Conservation (phyloP, 495 filamentous ascomycete species). For the Neurospora africana region DNA sequence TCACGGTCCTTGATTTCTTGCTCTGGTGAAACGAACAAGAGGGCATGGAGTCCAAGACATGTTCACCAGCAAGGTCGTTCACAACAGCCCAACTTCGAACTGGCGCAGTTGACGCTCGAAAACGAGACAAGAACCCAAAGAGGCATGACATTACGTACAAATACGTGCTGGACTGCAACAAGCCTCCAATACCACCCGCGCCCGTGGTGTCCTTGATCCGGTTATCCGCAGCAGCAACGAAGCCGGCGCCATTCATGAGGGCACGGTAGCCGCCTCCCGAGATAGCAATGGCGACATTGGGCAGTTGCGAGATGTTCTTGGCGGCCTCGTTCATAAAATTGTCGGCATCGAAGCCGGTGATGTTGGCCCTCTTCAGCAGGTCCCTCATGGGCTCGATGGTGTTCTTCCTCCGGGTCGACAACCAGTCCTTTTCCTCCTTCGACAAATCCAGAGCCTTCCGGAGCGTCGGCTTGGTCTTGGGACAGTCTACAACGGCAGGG, state of each 20-base stretch:
- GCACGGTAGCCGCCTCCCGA: constrained; percentile 76
- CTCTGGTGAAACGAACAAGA: not conserved
- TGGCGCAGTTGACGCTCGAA: not conserved
- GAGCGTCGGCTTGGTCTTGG: constrained; percentile 34
- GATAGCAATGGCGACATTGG: constrained; percentile 55
- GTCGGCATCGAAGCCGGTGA: constrained; percentile 64
- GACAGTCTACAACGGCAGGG: constrained; percentile 42
- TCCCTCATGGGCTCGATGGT: constrained; percentile 60
- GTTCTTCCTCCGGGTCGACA: constrained; percentile 37
- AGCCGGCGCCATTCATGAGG: constrained; percentile 80
- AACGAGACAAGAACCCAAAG: not conserved
- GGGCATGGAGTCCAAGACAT: not conserved
- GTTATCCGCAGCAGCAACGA: constrained; percentile 72
- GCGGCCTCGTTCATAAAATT: constrained; percentile 51
- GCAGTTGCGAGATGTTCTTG: constrained; percentile 51
- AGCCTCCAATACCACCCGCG: constrained; percentile 66
- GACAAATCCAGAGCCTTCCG: constrained; percentile 49
- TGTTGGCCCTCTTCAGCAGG: constrained; percentile 61
- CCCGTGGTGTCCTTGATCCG: constrained; percentile 56
- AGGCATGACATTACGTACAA: constrained; percentile 22
- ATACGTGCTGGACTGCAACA: constrained; percentile 80
- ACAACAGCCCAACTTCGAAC: not conserved
- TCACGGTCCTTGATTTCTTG: not conserved
- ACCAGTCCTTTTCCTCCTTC: constrained; percentile 58
- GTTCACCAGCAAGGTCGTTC: too few relatives aligned